These are phyloP conservation scores for Sporothrix variecibatus DNA, from an alignment of 2,329 filamentous ascomycete genomes.

Conservation along the genomic window DNA sequence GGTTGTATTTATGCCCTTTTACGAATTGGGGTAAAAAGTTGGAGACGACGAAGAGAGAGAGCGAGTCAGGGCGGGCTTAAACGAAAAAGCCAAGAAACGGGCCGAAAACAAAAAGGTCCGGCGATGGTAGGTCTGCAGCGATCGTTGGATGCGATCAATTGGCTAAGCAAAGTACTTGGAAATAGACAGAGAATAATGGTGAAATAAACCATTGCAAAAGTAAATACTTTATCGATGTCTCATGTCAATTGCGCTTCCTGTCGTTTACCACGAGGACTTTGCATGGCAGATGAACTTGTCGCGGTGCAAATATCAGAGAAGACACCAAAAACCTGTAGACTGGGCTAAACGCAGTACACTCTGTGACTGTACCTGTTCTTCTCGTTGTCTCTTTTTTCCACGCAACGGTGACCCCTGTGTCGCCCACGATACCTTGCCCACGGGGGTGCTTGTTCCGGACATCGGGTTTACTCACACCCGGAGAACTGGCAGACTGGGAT, in stretches of 20 bases:
- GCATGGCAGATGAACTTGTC: background rate
- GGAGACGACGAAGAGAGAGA: background rate
- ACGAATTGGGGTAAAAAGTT: background rate
- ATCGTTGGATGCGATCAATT: background rate
- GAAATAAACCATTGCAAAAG: background rate
- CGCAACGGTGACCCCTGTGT: background rate
- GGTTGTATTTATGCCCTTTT: too few relatives aligned
- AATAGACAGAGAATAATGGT: background rate
- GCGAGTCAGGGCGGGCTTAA: background rate
- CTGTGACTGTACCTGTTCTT: too few relatives aligned
- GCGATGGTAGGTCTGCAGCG: background rate
- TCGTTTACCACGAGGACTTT: background rate
- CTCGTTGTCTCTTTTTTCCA: background rate
- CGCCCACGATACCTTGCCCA: background rate
- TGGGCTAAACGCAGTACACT: too few relatives aligned
- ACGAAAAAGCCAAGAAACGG: constrained; percentile 1
- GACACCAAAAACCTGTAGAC: too few relatives aligned
- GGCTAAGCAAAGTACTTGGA: background rate
- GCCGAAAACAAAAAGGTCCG: background rate
- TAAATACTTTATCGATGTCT: background rate
- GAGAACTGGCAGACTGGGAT: background rate
- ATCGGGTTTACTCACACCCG: background rate
- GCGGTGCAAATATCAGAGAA: background rate
- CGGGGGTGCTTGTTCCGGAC: background rate
- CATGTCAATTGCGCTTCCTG: background rate